Evolutionary conservation across 176 grass and related monocot species (phyloP).

Genomic region (Tuctoria greenei): DNA sequence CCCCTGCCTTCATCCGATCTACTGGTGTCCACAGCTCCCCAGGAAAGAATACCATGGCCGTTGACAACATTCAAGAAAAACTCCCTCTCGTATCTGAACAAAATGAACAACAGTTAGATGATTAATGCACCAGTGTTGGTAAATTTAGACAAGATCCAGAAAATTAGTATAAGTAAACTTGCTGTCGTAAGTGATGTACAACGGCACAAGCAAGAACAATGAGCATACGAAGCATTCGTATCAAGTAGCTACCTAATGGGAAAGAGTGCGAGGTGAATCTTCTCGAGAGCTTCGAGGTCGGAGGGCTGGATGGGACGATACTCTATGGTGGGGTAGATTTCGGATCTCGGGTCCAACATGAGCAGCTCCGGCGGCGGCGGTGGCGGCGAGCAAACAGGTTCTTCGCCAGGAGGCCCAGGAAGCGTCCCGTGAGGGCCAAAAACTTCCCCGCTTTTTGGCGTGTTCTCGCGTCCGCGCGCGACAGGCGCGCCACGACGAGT

Average conservation of each 20-base stretch:
- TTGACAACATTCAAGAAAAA: slow-evolving; percentile 95
- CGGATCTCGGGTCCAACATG: slow-evolving; percentile 87
- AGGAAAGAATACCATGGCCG: slow-evolving; percentile 81
- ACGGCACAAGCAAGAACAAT: slow-evolving; percentile 19
- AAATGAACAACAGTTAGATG: not conserved
- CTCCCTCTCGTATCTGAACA: slow-evolving; percentile 84
- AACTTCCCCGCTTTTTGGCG: not conserved
- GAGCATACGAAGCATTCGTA: slow-evolving; percentile 10
- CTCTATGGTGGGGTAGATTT: slow-evolving; percentile 63
- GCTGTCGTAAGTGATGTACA: not conserved
- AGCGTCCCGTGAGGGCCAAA: not conserved
- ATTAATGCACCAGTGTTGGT: not conserved
- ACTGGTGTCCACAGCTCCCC: slow-evolving; percentile 85
- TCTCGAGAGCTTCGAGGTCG: slow-evolving; percentile 85
- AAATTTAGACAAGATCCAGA: not conserved
- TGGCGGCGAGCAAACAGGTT: slow-evolving; percentile 12
- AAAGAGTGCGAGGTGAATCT: slow-evolving; percentile 85
- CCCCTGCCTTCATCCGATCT: slow-evolving; percentile 63
- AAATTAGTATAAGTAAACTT: not conserved
- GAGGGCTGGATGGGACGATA: slow-evolving; percentile 90
- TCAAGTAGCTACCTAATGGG: slow-evolving; percentile 66
- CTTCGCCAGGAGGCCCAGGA: slow-evolving; percentile 4
- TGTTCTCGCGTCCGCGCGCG: not conserved
- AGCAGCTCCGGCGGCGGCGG: slow-evolving; percentile 55
- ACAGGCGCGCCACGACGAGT: slow-evolving; percentile 32